Conservation (phyloP, 2,329 filamentous ascomycete species). For the Ophiostoma montium region DNA sequence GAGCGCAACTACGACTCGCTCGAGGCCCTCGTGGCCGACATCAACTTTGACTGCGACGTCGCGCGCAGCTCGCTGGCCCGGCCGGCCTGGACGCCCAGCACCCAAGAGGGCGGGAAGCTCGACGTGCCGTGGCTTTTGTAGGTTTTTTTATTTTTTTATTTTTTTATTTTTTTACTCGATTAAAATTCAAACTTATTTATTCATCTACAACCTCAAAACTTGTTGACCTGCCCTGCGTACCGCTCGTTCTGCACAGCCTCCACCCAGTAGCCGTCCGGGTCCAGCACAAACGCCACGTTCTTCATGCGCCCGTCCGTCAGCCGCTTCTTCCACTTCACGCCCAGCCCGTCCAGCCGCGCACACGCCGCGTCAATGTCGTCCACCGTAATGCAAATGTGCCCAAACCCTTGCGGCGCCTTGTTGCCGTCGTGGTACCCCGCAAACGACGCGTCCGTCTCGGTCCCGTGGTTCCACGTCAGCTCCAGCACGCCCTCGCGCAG, state of each 20-base stretch:
- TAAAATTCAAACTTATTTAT: no score
- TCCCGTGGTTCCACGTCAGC: constrained; percentile 72
- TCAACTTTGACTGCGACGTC: constrained; percentile 76
- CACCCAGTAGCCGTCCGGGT: constrained; percentile 79
- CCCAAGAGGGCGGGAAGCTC: constrained; percentile 3
- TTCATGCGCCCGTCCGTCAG: constrained; percentile 87
- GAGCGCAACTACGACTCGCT: constrained; percentile 78
- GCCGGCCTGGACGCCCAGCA: constrained; percentile 38
- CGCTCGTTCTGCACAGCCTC: constrained; percentile 68
- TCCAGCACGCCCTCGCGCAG: constrained; percentile 71
- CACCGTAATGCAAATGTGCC: constrained; percentile 78
- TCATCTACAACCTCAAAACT: no score
- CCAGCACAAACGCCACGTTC: constrained; percentile 82
- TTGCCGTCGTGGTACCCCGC: constrained; percentile 82
- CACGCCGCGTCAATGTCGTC: constrained; percentile 85
- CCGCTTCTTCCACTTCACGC: constrained; percentile 87
- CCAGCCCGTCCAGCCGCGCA: constrained; percentile 65
- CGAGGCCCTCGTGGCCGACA: constrained; percentile 78
- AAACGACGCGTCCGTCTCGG: constrained; percentile 72
- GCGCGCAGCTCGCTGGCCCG: constrained; percentile 58
- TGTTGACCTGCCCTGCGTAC: constrained; percentile 38
- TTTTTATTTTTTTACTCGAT: background rate
- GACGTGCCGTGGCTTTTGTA: constrained; percentile 5
- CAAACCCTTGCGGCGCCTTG: constrained; percentile 80
- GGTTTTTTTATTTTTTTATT: no score